Evolutionary conservation across 2,329 filamentous ascomycete species (phyloP), one percentile per base, ranked within the genome.

Genomic region (Clarireedia paspali): DNA sequence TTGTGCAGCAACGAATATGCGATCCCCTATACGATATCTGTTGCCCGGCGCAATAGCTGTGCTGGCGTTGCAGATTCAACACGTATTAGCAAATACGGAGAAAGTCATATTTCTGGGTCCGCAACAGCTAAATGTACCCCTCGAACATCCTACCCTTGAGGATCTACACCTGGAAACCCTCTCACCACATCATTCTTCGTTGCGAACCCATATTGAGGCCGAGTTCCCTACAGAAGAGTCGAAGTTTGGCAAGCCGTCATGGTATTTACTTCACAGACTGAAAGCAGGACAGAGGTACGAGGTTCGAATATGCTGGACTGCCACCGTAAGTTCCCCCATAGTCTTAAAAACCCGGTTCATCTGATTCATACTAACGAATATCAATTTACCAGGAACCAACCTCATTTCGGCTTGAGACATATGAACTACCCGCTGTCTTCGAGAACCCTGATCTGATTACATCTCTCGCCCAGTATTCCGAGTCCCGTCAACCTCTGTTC

Each of bases 261-360:
- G 94, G 94, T 81, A 91, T 63, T 73, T 92, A 6, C 80, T 99
- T 5, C 80, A 87, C 56, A 74, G 78, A 36, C 76, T 99, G 54
- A 77, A 73, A n/a, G 79, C 82, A 38, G 82, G 83, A 10, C 85
- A 87, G 66, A 81, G 91, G 62, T 96, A 97, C 76, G 94, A 99
- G 75, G 80, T 95, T 49, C 84, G 94, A 54, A 78, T 96, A 58
- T 97, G 92, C 74, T 99, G 92, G 91, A 79, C 90, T 58, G 94
- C 94, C 42, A 94, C 87, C 59, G 92, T 96, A 79, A 72, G 88
- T 78, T 40, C 14, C 5, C 12, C 23, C 23, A 24, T 20, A 38
- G 4, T 42, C 42, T 38, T 23, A 20, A n/a, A 20, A n/a, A 23
- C 7, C 20, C 23, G 24, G 6, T 44, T 17, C n/a, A n/a, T 55